phyloP scores from a whole-genome alignment of 768 basidiomycete genomes.

The Paxillus rubicundulus region DNA sequence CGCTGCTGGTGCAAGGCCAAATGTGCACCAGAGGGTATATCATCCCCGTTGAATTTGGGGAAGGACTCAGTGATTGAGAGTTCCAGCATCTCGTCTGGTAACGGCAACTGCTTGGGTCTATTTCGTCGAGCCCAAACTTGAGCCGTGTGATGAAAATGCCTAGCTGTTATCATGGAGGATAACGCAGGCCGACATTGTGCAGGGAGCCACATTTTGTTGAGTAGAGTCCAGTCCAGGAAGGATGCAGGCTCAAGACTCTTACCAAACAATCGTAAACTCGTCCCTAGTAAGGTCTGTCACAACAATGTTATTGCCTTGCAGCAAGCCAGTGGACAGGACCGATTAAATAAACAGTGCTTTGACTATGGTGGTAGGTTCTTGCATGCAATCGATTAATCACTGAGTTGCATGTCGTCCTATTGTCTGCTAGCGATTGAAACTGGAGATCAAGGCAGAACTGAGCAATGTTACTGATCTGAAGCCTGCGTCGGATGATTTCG shows the following conservation, averaged over 20 bases:
- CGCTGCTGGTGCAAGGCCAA: slow-evolving; percentile 71
- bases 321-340: too few species aligned
- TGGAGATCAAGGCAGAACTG: slow-evolving; percentile 76
- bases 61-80: slow-evolving; percentile 37
- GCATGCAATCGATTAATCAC: background rate
- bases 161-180: slow-evolving; percentile 7
- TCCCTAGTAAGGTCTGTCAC: too few species aligned
- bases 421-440: slow-evolving; percentile 46
- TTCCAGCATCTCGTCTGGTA: slow-evolving; percentile 39
- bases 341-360: background rate
- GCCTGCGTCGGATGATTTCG: slow-evolving; percentile 67
- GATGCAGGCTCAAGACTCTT: background rate
- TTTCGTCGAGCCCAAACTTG: slow-evolving; percentile 15
- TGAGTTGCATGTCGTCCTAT: background rate
- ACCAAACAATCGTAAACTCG: slow-evolving; percentile 28
- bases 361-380: slow-evolving; percentile 51
- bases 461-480: slow-evolving; percentile 72
- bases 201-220: slow-evolving; percentile 19
- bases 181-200: slow-evolving; percentile 16
- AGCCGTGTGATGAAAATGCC: slow-evolving; percentile 27
- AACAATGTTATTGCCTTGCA: background rate
- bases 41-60: slow-evolving; percentile 41
- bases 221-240: background rate
- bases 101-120: slow-evolving; percentile 25
- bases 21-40: slow-evolving; percentile 71